A percentile compares a stretch with the other conserved stretches of the same genome.
Evolutionary conservation across 768 basidiomycete species (phyloP).

Genomic region (Russula foetens): DNA sequence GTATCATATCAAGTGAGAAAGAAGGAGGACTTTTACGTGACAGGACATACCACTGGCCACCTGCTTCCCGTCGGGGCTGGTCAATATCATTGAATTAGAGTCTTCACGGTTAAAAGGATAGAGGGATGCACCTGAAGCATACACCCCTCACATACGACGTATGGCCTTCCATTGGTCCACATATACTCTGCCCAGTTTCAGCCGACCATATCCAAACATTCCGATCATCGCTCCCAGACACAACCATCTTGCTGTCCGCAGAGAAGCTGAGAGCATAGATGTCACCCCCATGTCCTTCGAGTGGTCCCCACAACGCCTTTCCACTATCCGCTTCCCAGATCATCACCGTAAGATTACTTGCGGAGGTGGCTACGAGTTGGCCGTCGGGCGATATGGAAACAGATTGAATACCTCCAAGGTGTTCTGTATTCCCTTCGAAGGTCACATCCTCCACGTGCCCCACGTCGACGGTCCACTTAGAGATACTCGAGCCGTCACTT

Average conservation of each 20-base stretch:
- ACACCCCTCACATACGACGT: not conserved
- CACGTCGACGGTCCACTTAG: not conserved
- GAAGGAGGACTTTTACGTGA: no score
- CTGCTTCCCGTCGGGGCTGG: slow-evolving; percentile 14
- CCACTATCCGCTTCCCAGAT: slow-evolving; percentile 17
- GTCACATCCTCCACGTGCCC: not conserved
- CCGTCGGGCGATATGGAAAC: slow-evolving; percentile 13
- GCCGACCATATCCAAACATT: slow-evolving; percentile 12
- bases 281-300: slow-evolving; percentile 14
- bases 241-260: slow-evolving; percentile 13
- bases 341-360: not conserved
- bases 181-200: slow-evolving; percentile 4
- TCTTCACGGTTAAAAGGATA: not conserved
- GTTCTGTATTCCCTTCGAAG: not conserved
- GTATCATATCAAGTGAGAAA: not conserved
- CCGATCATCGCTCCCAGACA: slow-evolving; percentile 15
- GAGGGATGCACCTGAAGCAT: slow-evolving; percentile 7
- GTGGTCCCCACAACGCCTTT: slow-evolving; percentile 5
- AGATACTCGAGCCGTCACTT: not conserved
- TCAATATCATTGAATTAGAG: not conserved
- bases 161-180: slow-evolving; percentile 13
- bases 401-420: slow-evolving; percentile 4
- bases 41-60: slow-evolving; percentile 5
- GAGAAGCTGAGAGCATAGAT: slow-evolving; percentile 14
- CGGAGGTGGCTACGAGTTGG: slow-evolving; percentile 4